Percentiles rank a stretch among this genome's conserved stretches.
These are phyloP conservation scores for Penicillium macrosclerotiorum DNA, from an alignment of 495 filamentous ascomycete genomes.

Conservation along the genomic window DNA sequence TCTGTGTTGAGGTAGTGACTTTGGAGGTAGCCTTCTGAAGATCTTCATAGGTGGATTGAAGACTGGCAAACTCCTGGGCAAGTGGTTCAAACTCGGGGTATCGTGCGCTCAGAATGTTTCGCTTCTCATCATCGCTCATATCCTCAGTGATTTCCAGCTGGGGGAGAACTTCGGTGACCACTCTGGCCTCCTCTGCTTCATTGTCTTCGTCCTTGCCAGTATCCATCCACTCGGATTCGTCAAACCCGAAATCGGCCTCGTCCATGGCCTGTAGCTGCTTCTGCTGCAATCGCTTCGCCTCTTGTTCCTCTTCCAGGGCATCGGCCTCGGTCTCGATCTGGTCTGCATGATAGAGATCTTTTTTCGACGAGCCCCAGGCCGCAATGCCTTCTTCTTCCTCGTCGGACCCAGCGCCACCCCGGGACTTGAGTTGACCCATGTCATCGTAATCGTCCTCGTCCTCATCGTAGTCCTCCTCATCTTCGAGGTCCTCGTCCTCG, in stretches of 20 bases:
- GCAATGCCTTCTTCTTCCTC: slow-evolving; percentile 73
- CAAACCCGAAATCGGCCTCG: slow-evolving; percentile 88
- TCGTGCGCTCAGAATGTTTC: slow-evolving; percentile 70
- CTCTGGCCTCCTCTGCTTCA: slow-evolving; percentile 43
- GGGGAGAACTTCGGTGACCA: slow-evolving; percentile 79
- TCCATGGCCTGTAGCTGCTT: slow-evolving; percentile 84
- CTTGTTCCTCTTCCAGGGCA: slow-evolving; percentile 87
- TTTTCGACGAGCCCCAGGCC: slow-evolving; percentile 83
- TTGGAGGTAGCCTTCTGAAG: slow-evolving; percentile 54
- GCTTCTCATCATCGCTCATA: slow-evolving; percentile 71
- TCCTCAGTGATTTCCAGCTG: slow-evolving; percentile 77
- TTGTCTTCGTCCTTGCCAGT: slow-evolving; percentile 37
- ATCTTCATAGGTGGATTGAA: slow-evolving; percentile 64
- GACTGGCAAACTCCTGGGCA: slow-evolving; percentile 70
- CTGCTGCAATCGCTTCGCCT: slow-evolving; percentile 81
- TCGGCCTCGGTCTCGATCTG: slow-evolving; percentile 87
- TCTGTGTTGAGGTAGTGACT: slow-evolving; percentile 43
- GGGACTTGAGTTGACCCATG: slow-evolving; percentile 27
- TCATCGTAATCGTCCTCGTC: slow-evolving; percentile 38
- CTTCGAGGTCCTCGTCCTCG: slow-evolving; percentile 54
- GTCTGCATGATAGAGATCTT: slow-evolving; percentile 90
- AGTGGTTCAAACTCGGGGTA: slow-evolving; percentile 92
- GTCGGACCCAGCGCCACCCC: slow-evolving; percentile 26
- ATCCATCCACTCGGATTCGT: slow-evolving; percentile 78
- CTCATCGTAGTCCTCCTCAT: slow-evolving; percentile 35